Conservation (phyloP, 2,329 filamentous ascomycete species). For the Cladosporium sp. region DNA sequence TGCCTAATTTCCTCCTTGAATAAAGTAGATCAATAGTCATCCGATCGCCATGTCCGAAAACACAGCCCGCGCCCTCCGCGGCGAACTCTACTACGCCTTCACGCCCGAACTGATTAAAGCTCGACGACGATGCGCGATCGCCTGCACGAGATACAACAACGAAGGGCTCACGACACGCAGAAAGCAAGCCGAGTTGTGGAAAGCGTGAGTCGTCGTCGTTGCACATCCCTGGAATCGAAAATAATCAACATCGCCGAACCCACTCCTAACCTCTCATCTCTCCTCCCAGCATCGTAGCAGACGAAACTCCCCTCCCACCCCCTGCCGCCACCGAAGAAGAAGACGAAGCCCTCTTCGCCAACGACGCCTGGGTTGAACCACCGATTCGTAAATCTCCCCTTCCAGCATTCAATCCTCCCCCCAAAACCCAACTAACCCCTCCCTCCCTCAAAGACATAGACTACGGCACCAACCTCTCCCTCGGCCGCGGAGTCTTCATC, state of each 20-base stretch:
- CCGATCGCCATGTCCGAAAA: slow-evolving; percentile 29
- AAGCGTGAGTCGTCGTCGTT: slow-evolving; percentile 65
- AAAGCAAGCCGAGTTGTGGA: slow-evolving; percentile 62
- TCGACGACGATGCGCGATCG: slow-evolving; percentile 58
- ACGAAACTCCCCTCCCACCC: slow-evolving; percentile 61
- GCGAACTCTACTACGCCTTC: slow-evolving; percentile 69
- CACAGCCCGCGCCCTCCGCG: slow-evolving; percentile 28
- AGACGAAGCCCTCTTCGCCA: slow-evolving; percentile 61
- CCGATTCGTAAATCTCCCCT: slow-evolving; percentile 48
- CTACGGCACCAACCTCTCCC: slow-evolving; percentile 70
- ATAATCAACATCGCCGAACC: too few relatives aligned
- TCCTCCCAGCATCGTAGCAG: slow-evolving; percentile 54
- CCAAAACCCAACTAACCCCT: too few relatives aligned
- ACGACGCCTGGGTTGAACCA: slow-evolving; percentile 65
- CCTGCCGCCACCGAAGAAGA: slow-evolving; percentile 53
- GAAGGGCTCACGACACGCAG: slow-evolving; percentile 56
- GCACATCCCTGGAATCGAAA: too few relatives aligned
- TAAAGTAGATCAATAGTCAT: background rate
- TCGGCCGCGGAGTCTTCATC: slow-evolving; percentile 70
- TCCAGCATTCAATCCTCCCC: slow-evolving; percentile 17
- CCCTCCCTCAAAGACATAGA: slow-evolving; percentile 47
- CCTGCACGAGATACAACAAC: slow-evolving; percentile 61
- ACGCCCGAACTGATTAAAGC: slow-evolving; percentile 63
- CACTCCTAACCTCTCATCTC: background rate
- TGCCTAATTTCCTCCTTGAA: too few relatives aligned